Base-by-base conservation (phyloP, 129 eudicot species). In the Flaveria bidentis region DNA sequence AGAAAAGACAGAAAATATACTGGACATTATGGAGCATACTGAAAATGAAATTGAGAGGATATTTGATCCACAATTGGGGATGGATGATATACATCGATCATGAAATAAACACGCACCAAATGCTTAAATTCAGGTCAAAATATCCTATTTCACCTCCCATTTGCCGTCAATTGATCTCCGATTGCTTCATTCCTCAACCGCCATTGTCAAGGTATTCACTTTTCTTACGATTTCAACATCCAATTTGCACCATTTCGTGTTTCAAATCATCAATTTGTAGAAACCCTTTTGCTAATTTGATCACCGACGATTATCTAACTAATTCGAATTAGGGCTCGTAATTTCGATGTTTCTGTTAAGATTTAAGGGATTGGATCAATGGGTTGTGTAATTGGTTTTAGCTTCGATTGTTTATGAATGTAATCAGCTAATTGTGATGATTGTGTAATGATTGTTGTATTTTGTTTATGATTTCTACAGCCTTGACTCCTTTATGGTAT, bases 151-250 rank as follows among this genome's bases (percentile, higher is more conserved):
- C 20, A 56, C 62, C 72, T 79, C 75, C 68, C 62, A 4, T 16
- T 18, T 71, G 77, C 55, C 81, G 71, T 76, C 65, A 62, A 68
- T 78, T 78, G 66, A 75, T 78, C 87, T 50, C 81, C 64, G 58
- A 73, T 85, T 83, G 46, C 45, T 66, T 77, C 73, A 81, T 65
- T 69, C 84, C 33, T 78, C 84, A 71, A 79, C 73, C 78, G 53
- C 78, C 83, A 80, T 49, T 77, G 41, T 23, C 82, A 78, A 79
- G 89, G 89, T 86, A 67, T 67, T 71, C 58, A 30, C 61, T 13
- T 9, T 28, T 17, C 10, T 3, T 2, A 55, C 45, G 53, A 20
- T 67, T 63, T 69, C 45, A 44, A 36, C 51, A 56, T 11, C 67
- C 9, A 45, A 45, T 45, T 36, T 42, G 15, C 15, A 3, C 6